These are phyloP conservation scores for Endogone sp. DNA, from an alignment of 192 early-diverging fungal species.

Conservation along the genomic window DNA sequence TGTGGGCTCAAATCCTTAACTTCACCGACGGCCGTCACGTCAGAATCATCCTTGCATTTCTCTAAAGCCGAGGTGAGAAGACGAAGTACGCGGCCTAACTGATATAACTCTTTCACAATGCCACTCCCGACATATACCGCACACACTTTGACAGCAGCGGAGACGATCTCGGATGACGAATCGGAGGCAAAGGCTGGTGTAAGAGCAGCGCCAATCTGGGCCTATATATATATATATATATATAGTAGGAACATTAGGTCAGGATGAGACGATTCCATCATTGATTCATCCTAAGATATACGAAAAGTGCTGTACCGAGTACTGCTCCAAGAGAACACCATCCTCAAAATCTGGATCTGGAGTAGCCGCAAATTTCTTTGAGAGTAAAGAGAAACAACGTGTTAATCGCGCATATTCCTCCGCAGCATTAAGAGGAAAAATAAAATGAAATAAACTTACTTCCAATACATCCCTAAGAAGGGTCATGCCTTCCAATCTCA, in stretches of 20 bases:
- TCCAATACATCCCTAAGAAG: constrained; percentile 78
- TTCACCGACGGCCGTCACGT: constrained; percentile 46
- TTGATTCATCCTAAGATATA: too few species aligned
- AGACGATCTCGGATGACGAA: constrained; percentile 67
- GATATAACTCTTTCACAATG: constrained; percentile 77
- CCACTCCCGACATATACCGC: constrained; percentile 84
- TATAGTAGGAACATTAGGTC: background rate
- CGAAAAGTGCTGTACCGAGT: constrained; percentile 44
- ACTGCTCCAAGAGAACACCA: constrained; percentile 81
- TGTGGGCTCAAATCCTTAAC: constrained; percentile 62
- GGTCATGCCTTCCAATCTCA: constrained; percentile 75
- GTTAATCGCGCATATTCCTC: constrained; percentile 67
- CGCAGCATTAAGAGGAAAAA: constrained; percentile 7
- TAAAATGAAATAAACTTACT: constrained; percentile 13
- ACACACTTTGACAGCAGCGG: constrained; percentile 74
- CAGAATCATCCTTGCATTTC: constrained; percentile 57
- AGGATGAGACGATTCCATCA: background rate
- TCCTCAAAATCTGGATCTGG: constrained; percentile 90
- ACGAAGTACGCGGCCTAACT: constrained; percentile 65
- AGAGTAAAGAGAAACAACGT: background rate
- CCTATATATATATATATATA: constrained; percentile 25
- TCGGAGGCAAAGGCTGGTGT: constrained; percentile 80
- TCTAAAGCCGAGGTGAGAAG: constrained; percentile 69
- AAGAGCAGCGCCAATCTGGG: constrained; percentile 89
- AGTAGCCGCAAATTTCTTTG: constrained; percentile 31